phyloP scores from a whole-genome alignment of 345 rosid genomes.

The Linum lewisii region DNA sequence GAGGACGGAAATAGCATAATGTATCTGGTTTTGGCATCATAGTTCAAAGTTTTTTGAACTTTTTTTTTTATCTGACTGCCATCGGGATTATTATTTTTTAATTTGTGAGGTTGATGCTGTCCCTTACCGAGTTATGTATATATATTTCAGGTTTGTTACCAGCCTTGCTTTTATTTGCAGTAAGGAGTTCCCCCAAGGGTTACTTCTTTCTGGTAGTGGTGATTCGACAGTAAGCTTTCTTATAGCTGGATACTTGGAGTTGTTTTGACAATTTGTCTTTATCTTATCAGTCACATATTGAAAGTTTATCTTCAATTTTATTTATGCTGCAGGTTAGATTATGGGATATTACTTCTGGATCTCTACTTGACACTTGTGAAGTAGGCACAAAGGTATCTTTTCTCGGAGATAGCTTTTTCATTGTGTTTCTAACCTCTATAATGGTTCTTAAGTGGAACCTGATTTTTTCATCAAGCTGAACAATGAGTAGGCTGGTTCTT shows the following conservation, averaged over 20 bases:
- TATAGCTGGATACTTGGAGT: constrained; percentile 6
- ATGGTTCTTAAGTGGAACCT: not conserved
- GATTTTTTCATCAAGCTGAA: not conserved
- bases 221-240: constrained; percentile 69
- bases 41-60: too few relatives aligned
- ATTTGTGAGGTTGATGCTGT: constrained; percentile 1
- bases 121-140: not conserved
- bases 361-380: constrained; percentile 77
- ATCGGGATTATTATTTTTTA: not conserved
- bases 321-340: constrained; percentile 57
- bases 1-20: not conserved
- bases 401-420: constrained; percentile 6
- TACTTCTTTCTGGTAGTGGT: constrained; percentile 90
- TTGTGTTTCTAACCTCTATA: not conserved
- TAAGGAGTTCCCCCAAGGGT: constrained; percentile 42
- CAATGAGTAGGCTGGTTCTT: not conserved
- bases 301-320: constrained; percentile 3
- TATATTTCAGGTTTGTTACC: constrained; percentile 55
- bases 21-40: not conserved
- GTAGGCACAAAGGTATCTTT: constrained; percentile 52
- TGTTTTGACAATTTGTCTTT: constrained; percentile 4
- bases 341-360: constrained; percentile 77
- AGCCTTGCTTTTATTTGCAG: constrained; percentile 57
- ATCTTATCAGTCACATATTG: constrained; percentile 2
- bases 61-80: not conserved